Base-by-base conservation (phyloP, 176 grass and related monocot genomes). In the Phragmites australis region DNA sequence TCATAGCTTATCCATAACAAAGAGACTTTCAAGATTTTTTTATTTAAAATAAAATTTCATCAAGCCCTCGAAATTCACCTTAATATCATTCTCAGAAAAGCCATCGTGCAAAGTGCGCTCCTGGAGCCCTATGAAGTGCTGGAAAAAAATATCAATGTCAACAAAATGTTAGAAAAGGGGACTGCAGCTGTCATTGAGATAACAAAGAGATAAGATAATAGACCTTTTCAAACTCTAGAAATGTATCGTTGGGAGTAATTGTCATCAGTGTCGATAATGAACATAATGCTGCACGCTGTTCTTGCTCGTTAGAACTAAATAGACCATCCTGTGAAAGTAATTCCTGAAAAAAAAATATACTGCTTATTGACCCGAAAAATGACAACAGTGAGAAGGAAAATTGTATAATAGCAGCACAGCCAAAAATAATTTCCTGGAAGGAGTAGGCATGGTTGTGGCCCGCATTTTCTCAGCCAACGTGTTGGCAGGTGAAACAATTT, bases 141-240 rank as follows among this genome's bases (percentile, higher is more conserved):
- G 95, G 42, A 81, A 82, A 81, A 82, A 88, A 30, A 70, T 74
- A 80, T 77, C 32, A 69, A 62, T 68, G 60, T 72, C 8, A 81
- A 87, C 44, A 77, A 39, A 69, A 27, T 73, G 44, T 83, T 65
- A 82, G 61, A 47, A 62, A 82, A 61, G 71, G 57, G 82, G 19
- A 43, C 46, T 68, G 23, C 17, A 85, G 68, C 55, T 65, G 83
- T 55, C 4, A 72, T 53, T 75, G 17, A 65, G 75, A 86, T 62
- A 67, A 58, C 32, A 25, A 61, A 87, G 47, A 52, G 31, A 76
- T 32, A 71, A 78, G 40, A 72, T 53, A 37, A 5, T 5, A 37
- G 25, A 97, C 95, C 86, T 90, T 94, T 65, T 94, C 89, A 87
- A 97, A 97, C 60, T 97, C 92, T 54, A 77, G n/a, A 88, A 93